Evolutionary conservation across 2,329 filamentous ascomycete genomes (phyloP).

Genomic region (Claviceps quebecensis): DNA sequence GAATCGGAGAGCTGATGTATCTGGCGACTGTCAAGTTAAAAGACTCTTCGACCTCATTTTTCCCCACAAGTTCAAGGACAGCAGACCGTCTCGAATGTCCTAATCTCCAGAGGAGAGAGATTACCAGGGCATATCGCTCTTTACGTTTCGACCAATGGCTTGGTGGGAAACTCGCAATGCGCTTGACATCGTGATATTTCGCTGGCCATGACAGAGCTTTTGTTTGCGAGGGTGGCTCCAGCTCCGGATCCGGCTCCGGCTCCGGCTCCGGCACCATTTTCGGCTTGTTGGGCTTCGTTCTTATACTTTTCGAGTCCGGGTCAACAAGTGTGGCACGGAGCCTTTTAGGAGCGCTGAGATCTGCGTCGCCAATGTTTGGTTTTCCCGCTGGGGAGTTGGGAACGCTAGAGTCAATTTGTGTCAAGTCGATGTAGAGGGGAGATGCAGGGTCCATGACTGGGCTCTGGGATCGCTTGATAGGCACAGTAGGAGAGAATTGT

Average conservation of each 20-base stretch:
- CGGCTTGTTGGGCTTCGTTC: neutral
- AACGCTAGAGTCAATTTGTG: constrained; percentile 10
- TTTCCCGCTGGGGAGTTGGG: constrained; percentile 6
- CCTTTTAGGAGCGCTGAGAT: constrained; percentile 14
- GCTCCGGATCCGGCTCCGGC: neutral
- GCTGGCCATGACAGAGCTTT: neutral
- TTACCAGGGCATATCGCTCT: constrained; percentile 17
- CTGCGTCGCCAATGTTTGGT: neutral
- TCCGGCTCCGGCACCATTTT: neutral
- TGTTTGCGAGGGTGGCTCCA: neutral
- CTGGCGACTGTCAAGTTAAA: constrained; percentile 3
- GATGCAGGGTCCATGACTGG: constrained; percentile 9
- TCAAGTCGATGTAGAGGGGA: constrained; percentile 16
- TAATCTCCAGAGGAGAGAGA: constrained; percentile 18
- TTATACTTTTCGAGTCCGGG: neutral
- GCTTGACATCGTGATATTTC: constrained; percentile 4
- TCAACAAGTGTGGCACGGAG: neutral
- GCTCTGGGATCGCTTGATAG: neutral
- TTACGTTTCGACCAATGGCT: constrained; percentile 14
- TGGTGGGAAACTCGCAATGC: constrained; percentile 10
- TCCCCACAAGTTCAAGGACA: constrained; percentile 14
- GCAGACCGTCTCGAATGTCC: constrained; percentile 14
- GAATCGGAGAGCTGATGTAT: constrained; percentile 8
- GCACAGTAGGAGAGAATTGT: neutral
- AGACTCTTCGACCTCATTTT: constrained; percentile 6